Percentiles rank a stretch among this genome's conserved stretches.
phyloP scores from a whole-genome alignment of 768 basidiomycete genomes.

The Paxillus involutus region DNA sequence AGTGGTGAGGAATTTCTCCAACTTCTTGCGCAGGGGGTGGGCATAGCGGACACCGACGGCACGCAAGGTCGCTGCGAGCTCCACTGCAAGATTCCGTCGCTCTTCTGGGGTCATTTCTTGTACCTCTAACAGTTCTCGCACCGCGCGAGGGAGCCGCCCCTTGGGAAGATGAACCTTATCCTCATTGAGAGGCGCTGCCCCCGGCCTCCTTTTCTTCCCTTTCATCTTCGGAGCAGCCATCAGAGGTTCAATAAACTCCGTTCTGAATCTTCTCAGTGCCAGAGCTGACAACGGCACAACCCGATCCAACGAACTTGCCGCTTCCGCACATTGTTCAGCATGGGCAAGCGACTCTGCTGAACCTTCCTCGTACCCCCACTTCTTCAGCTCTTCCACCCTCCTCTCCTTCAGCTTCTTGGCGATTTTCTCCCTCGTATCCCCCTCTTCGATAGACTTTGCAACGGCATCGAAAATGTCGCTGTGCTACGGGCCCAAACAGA shows the following conservation, averaged over 20 bases:
- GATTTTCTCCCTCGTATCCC: conserved; percentile 60
- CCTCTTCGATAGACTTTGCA: conserved; percentile 49
- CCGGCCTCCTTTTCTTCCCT: conserved; percentile 45
- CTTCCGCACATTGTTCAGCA: conserved; percentile 73
- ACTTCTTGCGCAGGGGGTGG: conserved; percentile 66
- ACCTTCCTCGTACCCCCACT: conserved; percentile 67
- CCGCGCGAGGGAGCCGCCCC: conserved; percentile 67
- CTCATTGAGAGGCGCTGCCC: conserved; percentile 40
- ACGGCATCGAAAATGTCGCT: conserved; percentile 59
- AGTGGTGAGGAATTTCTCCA: conserved; percentile 53
- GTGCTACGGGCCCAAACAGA: conserved; percentile 26
- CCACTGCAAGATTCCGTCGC: conserved; percentile 43
- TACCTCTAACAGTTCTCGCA: conserved; percentile 62
- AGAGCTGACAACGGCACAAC: conserved; percentile 63
- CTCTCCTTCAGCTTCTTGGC: conserved; percentile 58
- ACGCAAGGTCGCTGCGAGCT: conserved; percentile 51
- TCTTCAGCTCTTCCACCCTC: conserved; percentile 59
- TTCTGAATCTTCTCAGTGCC: conserved; percentile 70
- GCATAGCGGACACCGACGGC: conserved; percentile 57
- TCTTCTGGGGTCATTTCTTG: conserved; percentile 47
- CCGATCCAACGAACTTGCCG: conserved; percentile 66
- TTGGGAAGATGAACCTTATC: conserved; percentile 48
- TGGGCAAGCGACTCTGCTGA: conserved; percentile 45
- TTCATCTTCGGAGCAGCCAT: conserved; percentile 67
- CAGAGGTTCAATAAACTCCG: conserved; percentile 69